Percentiles rank a stretch among this genome's conserved stretches.
Conservation (phyloP, 1,139 yeast species). For the Sugiyamaella pinicola region DNA sequence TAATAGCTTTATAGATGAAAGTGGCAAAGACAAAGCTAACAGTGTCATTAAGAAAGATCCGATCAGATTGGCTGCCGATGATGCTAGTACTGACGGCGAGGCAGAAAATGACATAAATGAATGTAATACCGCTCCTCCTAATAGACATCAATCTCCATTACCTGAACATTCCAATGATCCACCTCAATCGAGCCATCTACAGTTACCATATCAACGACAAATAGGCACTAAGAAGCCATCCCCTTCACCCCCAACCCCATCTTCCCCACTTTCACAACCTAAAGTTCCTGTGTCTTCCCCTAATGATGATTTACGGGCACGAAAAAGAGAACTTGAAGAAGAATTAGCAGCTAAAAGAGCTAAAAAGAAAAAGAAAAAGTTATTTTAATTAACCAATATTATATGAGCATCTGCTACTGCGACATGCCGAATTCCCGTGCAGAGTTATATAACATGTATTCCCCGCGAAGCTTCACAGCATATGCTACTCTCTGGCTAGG, state of each 20-base stretch:
- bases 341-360: conserved; percentile 12
- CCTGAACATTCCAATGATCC: not conserved
- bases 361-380: conserved; percentile 15
- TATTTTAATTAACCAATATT: not conserved
- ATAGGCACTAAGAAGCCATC: no score
- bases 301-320: not conserved
- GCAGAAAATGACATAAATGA: not conserved
- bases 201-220: no score
- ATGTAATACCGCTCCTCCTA: not conserved
- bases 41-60: no score
- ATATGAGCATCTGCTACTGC: no score
- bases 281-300: not conserved
- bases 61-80: no score
- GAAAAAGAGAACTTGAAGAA: conserved; percentile 7
- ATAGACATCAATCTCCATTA: not conserved
- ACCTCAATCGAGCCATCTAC: not conserved
- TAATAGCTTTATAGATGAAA: not conserved
- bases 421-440: no score
- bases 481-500: no score
- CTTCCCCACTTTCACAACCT: not conserved
- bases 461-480: no score
- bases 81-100: not conserved
- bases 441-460: no score
- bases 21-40: not conserved
- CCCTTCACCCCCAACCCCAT: not conserved